Evolutionary conservation across 202 grass and related monocot species (phyloP), one percentile per base, ranked within the genome.

Genomic region (Sporobolus alterniflorus): DNA sequence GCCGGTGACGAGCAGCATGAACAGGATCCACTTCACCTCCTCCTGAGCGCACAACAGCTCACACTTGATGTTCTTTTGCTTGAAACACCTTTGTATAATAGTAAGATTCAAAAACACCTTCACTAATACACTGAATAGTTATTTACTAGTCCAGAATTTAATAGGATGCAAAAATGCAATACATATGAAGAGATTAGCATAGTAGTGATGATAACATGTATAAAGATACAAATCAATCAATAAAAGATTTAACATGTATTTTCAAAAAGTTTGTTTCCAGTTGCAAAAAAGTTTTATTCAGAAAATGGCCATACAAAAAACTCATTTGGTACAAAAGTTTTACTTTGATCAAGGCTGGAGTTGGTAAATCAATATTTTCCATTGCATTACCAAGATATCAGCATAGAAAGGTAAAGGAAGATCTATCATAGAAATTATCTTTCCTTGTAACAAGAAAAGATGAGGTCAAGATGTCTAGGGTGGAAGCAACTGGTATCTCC

Each of bases 141-240:
- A 92, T 88, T 98, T 98, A 86, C 95, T 90, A 65, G 95, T 98
- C 95, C 95, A 98, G 77, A 98, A 89, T 69, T 98, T 92, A 71
- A 98, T 83, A 73, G 92, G 95, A 92, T 98, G 83, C 78, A 95
- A 82, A 73, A 69, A 11, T 28, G 48, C 54, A 88, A 63, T 56
- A 36, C 5, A 80, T 57, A n/a, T 3, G 10, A 56, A 82, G 52
- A 25, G 60, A 69, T 68, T 13, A 50, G 43, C 14, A 90, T 25
- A 20, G 67, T 32, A 16, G 59, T 86, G 69, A 63, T 69, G 61
- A 41, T 71, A 77, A 69, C 17, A 44, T 77, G 75, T 63, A 80
- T 20, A 32, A 60, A 75, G 46, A 70, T 52, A 55, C 41, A 83
- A 22, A 73, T 7, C 10, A 32, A 75, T 26, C 40, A 20, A n/a